Conservation (phyloP, 2,329 filamentous ascomycete species). For the Fusarium staphyleae region DNA sequence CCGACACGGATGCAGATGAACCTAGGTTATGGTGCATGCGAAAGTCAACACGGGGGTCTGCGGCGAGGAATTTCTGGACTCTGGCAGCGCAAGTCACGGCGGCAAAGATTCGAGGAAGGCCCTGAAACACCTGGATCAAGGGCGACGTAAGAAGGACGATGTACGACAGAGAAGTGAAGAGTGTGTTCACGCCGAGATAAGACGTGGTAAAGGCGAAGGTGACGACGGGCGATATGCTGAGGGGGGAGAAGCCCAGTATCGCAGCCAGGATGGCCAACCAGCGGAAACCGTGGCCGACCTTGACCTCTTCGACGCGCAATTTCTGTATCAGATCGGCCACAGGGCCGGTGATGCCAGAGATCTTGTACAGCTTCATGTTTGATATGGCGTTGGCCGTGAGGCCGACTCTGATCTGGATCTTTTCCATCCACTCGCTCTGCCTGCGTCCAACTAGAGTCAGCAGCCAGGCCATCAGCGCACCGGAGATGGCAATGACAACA, state of each 20-base stretch:
- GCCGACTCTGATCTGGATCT: constrained; percentile 46
- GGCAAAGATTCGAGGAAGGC: constrained; percentile 43
- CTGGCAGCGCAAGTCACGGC: constrained; percentile 45
- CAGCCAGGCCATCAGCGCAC: constrained; percentile 22
- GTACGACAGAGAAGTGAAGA: constrained; percentile 48
- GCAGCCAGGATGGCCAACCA: constrained; percentile 35
- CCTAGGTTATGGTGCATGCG: constrained; percentile 8
- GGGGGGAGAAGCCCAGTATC: constrained; percentile 45
- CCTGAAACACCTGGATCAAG: constrained; percentile 44
- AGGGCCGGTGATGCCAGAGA: constrained; percentile 41
- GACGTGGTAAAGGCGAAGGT: constrained; percentile 44
- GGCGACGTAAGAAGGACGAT: constrained; percentile 47
- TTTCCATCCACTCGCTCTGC: constrained; percentile 48
- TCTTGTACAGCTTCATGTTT: constrained; percentile 46
- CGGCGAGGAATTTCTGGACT: constrained; percentile 49
- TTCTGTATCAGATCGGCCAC: constrained; percentile 42
- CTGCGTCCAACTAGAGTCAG: constrained; percentile 25
- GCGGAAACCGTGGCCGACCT: constrained; percentile 39
- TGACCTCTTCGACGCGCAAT: constrained; percentile 43
- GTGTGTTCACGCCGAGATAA: constrained; percentile 37
- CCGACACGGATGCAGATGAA: neutral
- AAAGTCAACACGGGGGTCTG: constrained; percentile 37
- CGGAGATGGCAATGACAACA: constrained; percentile 48
- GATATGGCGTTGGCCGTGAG: constrained; percentile 43
- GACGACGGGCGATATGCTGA: constrained; percentile 46